These are phyloP conservation scores for Termitomyces heimii DNA, from an alignment of 768 basidiomycete species.

Conservation along the genomic window DNA sequence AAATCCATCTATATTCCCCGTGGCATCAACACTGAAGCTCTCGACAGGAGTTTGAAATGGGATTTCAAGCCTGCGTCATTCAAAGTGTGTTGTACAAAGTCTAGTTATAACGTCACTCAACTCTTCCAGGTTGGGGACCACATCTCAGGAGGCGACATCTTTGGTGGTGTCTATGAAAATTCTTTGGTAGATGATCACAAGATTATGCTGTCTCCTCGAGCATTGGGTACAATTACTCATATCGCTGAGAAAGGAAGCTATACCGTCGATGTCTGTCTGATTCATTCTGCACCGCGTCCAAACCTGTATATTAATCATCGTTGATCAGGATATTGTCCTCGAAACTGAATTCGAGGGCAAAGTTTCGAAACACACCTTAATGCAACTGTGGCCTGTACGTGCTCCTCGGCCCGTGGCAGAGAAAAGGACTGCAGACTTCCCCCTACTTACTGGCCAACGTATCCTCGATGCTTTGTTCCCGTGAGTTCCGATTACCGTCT, in stretches of 20 bases:
- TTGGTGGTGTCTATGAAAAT: conserved; percentile 94
- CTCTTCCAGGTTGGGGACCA: conserved; percentile 82
- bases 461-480: conserved; percentile 97
- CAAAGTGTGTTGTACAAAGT: conserved; percentile 42
- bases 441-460: conserved; percentile 92
- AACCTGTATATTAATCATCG: not conserved
- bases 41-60: conserved; percentile 87
- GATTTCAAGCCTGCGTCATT: conserved; percentile 85
- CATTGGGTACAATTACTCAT: conserved; percentile 90
- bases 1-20: conserved; percentile 99
- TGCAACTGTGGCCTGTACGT: conserved; percentile 99
- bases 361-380: conserved; percentile 87
- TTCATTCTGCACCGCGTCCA: not conserved
- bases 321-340: conserved; percentile 76
- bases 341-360: conserved; percentile 99
- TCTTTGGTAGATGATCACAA: conserved; percentile 96
- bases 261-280: conserved; percentile 67
- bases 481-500: conserved; percentile 33
- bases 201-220: conserved; percentile 92
- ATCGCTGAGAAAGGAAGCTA: conserved; percentile 95
- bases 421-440: conserved; percentile 89
- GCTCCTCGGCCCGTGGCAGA: conserved; percentile 95
- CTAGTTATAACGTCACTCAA: conserved; percentile 6
- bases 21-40: conserved; percentile 95
- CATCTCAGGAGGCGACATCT: conserved; percentile 95